Evolutionary conservation across 441 rosid genomes (phyloP).

Genomic region (Viola pubescens): DNA sequence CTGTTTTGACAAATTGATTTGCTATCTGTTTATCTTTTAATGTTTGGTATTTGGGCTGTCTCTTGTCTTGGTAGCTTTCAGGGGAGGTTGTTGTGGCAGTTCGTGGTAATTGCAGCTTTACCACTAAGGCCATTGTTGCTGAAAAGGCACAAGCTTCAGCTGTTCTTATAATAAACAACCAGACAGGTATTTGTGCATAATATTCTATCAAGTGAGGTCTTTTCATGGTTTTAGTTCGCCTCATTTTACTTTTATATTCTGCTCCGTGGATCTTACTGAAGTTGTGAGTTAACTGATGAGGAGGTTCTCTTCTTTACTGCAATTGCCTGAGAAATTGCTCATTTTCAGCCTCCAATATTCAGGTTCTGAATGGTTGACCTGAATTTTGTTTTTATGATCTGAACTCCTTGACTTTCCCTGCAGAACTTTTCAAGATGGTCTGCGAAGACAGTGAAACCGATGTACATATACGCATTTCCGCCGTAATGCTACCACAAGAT

Average conservation of each 20-base stretch:
- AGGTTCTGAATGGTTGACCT: neutral
- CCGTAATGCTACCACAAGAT: constrained; percentile 96
- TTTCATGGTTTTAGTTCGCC: no score
- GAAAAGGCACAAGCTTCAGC: constrained; percentile 90
- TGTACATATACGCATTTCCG: constrained; percentile 67
- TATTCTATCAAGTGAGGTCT: neutral
- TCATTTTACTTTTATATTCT: neutral
- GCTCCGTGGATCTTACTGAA: no score
- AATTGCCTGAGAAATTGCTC: no score
- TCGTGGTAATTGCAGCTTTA: constrained; percentile 88
- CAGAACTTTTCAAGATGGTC: constrained; percentile 97
- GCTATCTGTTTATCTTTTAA: neutral
- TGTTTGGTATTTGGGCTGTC: constrained; percentile 14
- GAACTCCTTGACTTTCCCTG: constrained; percentile 11
- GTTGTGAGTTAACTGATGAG: no score
- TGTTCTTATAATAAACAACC: constrained; percentile 72
- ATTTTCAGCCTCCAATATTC: neutral
- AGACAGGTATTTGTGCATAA: constrained; percentile 43
- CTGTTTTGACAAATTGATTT: neutral
- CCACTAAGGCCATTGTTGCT: constrained; percentile 77
- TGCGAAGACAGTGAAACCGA: constrained; percentile 89
- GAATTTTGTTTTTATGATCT: neutral
- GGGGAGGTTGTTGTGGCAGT: constrained; percentile 74
- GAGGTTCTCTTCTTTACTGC: no score
- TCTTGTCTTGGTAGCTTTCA: constrained; percentile 48